phyloP scores from a whole-genome alignment of 257 asterid genomes.

The Ehretia macrophylla region DNA sequence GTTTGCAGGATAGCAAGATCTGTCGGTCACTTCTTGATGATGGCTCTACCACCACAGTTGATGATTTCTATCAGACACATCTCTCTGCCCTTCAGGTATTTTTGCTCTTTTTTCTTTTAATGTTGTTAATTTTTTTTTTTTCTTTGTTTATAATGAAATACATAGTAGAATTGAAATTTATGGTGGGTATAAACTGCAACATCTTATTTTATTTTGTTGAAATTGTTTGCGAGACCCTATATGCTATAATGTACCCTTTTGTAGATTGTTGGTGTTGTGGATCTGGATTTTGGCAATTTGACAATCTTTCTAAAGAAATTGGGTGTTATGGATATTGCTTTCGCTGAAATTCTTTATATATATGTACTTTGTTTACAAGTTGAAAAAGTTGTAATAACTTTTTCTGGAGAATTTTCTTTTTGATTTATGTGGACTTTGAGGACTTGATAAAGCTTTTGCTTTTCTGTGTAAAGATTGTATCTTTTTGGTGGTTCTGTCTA shows the following conservation, averaged over 20 bases:
- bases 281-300: slow-evolving; percentile 10
- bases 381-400: not conserved
- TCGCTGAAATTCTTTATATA: not conserved
- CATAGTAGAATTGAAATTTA: not conserved
- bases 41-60: slow-evolving; percentile 25
- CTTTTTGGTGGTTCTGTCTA: not conserved
- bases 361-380: not conserved
- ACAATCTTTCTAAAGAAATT: not conserved
- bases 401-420: not conserved
- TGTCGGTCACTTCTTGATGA: slow-evolving; percentile 51
- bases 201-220: too few relatives aligned
- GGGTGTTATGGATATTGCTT: not conserved
- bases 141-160: not conserved
- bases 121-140: not conserved
- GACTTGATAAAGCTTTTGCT: not conserved
- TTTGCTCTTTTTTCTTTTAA: not conserved
- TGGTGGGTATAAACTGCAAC: too few relatives aligned
- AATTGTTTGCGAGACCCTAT: too few relatives aligned
- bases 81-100: slow-evolving; percentile 80
- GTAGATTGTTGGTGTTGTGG: not conserved
- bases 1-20: slow-evolving; percentile 60
- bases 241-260: too few relatives aligned
- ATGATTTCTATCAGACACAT: slow-evolving; percentile 35
- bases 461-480: not conserved
- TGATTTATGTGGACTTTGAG: not conserved